Evolutionary conservation across 1,284 basidiomycete genomes (phyloP), one percentile per base, ranked within the genome.

Genomic region (Tilletia indica): DNA sequence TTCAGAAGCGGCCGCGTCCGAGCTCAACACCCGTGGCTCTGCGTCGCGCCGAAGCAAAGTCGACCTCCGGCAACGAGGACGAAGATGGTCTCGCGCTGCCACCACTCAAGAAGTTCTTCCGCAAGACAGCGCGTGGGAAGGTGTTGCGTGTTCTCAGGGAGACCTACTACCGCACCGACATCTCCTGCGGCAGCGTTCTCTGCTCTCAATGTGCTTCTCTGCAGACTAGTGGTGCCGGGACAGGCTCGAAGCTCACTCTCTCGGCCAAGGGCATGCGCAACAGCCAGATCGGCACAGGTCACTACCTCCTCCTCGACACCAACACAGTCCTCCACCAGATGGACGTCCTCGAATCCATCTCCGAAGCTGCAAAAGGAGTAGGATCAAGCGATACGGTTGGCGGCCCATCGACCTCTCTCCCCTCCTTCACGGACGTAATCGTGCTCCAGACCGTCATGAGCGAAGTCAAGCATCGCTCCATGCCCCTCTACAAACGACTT

Each of bases 81-180:
- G 56, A 58, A 31, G 56, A 58, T 31, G 56, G 21, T n/a, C 16
- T 31, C 21, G 34, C n/a, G 61, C 61, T 34, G 9, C 61, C 61
- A 16, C 61, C 61, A 8, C 49, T 68, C 68, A 51, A 51, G 48
- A 77, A 81, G 68, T 85, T 81, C 74, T 77, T 82, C 69, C 80
- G 85, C 70, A 99, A 99, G 86, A 98, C 97, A 0, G 93, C 92
- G 0, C 86, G 90, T 73, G 96, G 97, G 34, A 97, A 96, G 83
- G 93, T 99, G 39, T 89, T 94, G 81, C 96, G 94, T 87, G 94
- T 98, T 71, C 87, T 98, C n/a, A 89, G 94, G 54, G 96, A 99
- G 86, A 88, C 94, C 75, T 99, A 99, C 85, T 89, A 98, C 3
- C 89, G 97, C 51, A 91, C 94, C 78, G 94, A 98, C 82, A 91